Evolutionary conservation across 2,329 filamentous ascomycete species (phyloP).

Genomic region (Arthrobotrys megalospora): DNA sequence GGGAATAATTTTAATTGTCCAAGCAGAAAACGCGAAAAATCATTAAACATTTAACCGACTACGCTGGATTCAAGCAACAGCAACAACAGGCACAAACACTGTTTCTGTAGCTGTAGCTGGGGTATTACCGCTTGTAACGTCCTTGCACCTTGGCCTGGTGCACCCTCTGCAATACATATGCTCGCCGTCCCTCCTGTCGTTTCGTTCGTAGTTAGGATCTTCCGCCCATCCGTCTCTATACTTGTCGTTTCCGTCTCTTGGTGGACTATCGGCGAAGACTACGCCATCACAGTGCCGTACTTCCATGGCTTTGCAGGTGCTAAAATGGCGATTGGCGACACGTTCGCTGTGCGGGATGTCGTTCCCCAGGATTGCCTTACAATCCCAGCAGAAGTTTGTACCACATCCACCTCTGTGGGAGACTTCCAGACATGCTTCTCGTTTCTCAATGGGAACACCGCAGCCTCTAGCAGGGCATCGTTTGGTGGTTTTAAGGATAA

Average conservation of each 20-base stretch:
- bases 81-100: background rate
- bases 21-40: background rate
- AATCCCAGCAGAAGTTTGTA: constrained; percentile 60
- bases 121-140: constrained; percentile 11
- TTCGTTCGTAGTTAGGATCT: constrained; percentile 45
- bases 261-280: constrained; percentile 42
- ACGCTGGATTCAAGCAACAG: background rate
- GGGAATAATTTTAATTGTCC: constrained; percentile 12
- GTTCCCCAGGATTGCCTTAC: constrained; percentile 51
- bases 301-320: constrained; percentile 53
- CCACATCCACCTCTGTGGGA: constrained; percentile 55
- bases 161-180: constrained; percentile 57
- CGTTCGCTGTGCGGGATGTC: constrained; percentile 58
- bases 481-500: constrained; percentile 59
- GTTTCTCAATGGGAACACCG: constrained; percentile 53
- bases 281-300: constrained; percentile 55
- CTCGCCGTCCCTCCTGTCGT: constrained; percentile 44
- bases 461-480: constrained; percentile 52
- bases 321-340: constrained; percentile 53
- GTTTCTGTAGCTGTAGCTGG: constrained; percentile 7
- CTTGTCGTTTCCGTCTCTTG: constrained; percentile 48
- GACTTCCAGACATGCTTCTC: constrained; percentile 52
- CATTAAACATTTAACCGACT: constrained; percentile 1
- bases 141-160: constrained; percentile 41
- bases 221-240: constrained; percentile 46